phyloP scores from a whole-genome alignment of 371 early-diverging fungal genomes.

The Apophysomyces trapeziformis region DNA sequence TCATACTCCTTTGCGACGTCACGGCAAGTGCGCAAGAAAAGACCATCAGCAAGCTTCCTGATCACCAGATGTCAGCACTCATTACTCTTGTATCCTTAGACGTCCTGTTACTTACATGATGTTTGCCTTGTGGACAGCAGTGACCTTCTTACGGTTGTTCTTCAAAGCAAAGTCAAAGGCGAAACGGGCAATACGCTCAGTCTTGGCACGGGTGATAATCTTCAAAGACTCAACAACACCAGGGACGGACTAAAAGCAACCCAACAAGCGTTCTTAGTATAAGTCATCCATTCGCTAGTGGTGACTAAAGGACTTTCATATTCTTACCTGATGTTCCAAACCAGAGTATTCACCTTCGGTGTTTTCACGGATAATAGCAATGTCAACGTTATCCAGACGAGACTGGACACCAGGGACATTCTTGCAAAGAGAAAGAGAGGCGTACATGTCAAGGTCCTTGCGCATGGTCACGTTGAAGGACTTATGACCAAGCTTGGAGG shows the following conservation, averaged over 20 bases:
- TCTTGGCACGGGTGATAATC: slow-evolving; percentile 92
- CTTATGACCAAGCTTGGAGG: slow-evolving; percentile 81
- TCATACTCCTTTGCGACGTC: slow-evolving; percentile 92
- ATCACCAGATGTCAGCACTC: neutral
- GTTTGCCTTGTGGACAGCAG: slow-evolving; percentile 99
- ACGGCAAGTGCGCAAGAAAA: slow-evolving; percentile 93
- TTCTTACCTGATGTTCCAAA: slow-evolving; percentile 83
- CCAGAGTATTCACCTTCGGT: slow-evolving; percentile 99
- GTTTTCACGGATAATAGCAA: slow-evolving; percentile 98
- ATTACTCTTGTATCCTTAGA: neutral
- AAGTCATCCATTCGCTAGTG: too few species aligned
- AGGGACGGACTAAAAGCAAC: slow-evolving; percentile 70
- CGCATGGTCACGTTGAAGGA: slow-evolving; percentile 96
- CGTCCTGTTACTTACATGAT: slow-evolving; percentile 79
- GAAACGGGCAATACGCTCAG: slow-evolving; percentile 96
- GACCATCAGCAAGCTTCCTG: slow-evolving; percentile 96
- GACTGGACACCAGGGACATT: slow-evolving; percentile 84
- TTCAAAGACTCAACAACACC: slow-evolving; percentile 98
- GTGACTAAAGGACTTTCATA: neutral
- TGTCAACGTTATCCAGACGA: slow-evolving; percentile 90
- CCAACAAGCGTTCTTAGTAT: neutral
- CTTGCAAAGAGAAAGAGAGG: slow-evolving; percentile 85
- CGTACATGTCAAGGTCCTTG: slow-evolving; percentile 96
- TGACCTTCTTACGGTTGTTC: slow-evolving; percentile 96
- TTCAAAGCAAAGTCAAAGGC: slow-evolving; percentile 97